Evolutionary conservation across 176 grass and related monocot species (phyloP), one percentile per base, ranked within the genome.

Genomic region (Aegilops tauschii): DNA sequence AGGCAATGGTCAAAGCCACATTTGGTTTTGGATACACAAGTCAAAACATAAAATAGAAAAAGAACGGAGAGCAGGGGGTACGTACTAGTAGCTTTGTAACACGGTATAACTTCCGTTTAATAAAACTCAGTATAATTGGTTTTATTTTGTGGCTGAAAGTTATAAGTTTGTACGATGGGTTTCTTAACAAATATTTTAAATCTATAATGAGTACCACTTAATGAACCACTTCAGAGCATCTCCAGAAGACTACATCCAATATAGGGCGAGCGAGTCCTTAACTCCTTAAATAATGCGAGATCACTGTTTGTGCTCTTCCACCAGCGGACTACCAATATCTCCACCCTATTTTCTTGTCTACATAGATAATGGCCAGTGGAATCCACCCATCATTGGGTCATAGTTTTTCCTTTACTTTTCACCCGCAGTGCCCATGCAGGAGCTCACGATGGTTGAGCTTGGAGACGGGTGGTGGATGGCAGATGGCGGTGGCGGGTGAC

Each of bases 131-230:
- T 64, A 71, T 67, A 61, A 18, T 5, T 71, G 25, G 28, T 67
- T 83, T 75, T 65, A 12, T 45, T 52, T 74, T 65, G 35, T 0
- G 18, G 76, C 5, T 73, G 72, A 67, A 78, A 76, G 29, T 29
- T 84, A 65, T 69, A 85, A 61, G 31, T 87, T 82, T 16, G 71
- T 82, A 62, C 50, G 65, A 63, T 85, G 18, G 40, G 44, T 73
- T 65, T 35, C 34, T 77, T 25, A 69, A 83, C 12, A 31, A 73
- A 78, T 81, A 68, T 85, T 30, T 50, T 78, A 89, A 86, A 64
- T 71, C 39, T 73, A 37, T 62, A 70, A 76, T 23, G 59, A 23
- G 49, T 81, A 54, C 17, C 23, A 73, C 17, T 21, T 61, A 18
- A 81, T 65, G 49, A 74, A 79, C 30, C 42, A 84, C 65, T 77